Base-by-base conservation (phyloP, 2,329 filamentous ascomycete species). In the Elsinoe australis region DNA sequence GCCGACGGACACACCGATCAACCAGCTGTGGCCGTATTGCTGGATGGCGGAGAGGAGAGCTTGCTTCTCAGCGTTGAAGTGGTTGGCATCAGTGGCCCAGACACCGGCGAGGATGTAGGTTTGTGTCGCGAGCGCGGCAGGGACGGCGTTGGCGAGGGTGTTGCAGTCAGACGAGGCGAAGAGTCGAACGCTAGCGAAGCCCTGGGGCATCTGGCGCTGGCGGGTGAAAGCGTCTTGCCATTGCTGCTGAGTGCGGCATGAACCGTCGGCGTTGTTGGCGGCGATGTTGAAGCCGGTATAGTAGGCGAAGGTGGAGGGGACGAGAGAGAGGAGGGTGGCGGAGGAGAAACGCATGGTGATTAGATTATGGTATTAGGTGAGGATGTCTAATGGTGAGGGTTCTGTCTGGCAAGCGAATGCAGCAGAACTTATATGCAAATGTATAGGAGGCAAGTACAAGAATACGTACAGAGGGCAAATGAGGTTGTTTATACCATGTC, bases 1-100 rank as follows among this genome's bases (percentile, higher is more conserved):
- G 53, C 88, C 88, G 47, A 94, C 79, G 0, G 86, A 89, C 67
- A 94, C 90, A 64, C 86, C 88, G 49, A 80, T 82, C 34, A 94
- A 79, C 14, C 84, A 70, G 49, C 73, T 70, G 7, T 69, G 66
- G 50, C 85, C 86, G 63, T 87, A 88, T 59, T 79, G 71, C 41
- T 66, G 55, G 55, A 89, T 83, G 55, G 87, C 85, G 34, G 72
- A 67, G 63, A 77, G 76, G 41, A 95, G 73, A 10, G 87, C 87
- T 2, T 71, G 63, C 39, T 94, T 68, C 69, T 95, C 87, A 62
- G 87, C 85, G 63, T 74, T 67, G 64, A 94, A 81, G 48, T 76
- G 69, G 42, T 81, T 82, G 33, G 32, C 33, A 19, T 42, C 83
- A 0, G 86, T 90, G 7, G 80, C 79, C 88, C 88, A 95, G 44